Evolutionary conservation across 257 asterid species (phyloP).

Genomic region (Solanum etuberosum): DNA sequence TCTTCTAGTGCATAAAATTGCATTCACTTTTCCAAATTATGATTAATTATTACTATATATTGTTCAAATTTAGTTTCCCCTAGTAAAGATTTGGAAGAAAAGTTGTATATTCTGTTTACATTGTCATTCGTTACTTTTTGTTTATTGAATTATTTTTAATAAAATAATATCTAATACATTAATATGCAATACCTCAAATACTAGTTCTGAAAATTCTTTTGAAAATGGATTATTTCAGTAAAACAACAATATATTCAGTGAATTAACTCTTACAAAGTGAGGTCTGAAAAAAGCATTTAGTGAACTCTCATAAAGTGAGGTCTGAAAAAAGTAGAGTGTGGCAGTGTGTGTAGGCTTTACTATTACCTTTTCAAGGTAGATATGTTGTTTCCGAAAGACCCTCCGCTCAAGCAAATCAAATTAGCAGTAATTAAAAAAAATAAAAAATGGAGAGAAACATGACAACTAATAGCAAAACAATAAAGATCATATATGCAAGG

Average conservation of each 20-base stretch:
- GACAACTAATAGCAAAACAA: background rate
- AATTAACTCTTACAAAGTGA: no score
- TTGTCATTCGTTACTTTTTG: background rate
- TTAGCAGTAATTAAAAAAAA: no score
- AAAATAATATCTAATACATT: background rate
- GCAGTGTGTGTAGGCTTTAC: background rate
- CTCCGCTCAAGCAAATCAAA: background rate
- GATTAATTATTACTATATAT: background rate
- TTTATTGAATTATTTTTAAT: background rate
- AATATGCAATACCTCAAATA: background rate
- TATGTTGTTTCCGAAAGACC: fast-evolving
- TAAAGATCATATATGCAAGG: background rate
- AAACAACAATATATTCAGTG: background rate
- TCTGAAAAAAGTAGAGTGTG: background rate
- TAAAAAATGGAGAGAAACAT: no score
- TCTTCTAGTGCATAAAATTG: background rate
- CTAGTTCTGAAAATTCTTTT: background rate
- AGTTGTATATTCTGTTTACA: background rate
- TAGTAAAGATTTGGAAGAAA: background rate
- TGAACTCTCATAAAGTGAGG: no score
- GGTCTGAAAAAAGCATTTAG: no score
- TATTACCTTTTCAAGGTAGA: background rate
- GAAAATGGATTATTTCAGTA: background rate
- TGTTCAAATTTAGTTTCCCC: background rate
- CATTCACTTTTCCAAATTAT: background rate